Conservation (phyloP, 148 eudicot species). For the Chenopodium album region DNA sequence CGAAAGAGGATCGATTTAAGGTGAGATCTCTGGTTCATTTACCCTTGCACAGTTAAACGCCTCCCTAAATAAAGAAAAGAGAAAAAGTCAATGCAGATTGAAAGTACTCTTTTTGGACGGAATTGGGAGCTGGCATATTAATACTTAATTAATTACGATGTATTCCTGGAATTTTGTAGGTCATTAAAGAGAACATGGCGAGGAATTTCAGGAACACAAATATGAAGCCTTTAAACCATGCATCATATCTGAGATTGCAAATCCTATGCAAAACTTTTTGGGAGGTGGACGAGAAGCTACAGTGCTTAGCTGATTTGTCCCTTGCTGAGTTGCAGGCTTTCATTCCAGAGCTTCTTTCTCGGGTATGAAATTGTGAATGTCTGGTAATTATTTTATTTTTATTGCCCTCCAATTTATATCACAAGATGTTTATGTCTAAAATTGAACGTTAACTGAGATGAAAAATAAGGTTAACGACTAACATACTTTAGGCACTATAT, state of each 20-base stretch:
- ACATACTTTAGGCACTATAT: not conserved
- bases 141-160: not conserved
- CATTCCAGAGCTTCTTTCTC: slow-evolving; percentile 79
- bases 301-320: slow-evolving; percentile 52
- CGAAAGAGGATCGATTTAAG: slow-evolving; percentile 82
- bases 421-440: not conserved
- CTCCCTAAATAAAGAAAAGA: not conserved
- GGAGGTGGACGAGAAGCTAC: slow-evolving; percentile 86
- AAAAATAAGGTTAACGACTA: not conserved
- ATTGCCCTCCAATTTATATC: not conserved
- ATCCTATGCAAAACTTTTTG: slow-evolving; percentile 77
- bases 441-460: not conserved
- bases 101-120: not conserved
- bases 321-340: slow-evolving; percentile 67
- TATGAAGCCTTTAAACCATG: slow-evolving; percentile 89
- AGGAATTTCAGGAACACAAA: slow-evolving; percentile 82
- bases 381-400: not conserved
- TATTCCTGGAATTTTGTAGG: slow-evolving; percentile 43
- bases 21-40: slow-evolving; percentile 35
- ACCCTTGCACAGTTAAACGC: no score
- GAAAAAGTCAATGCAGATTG: not conserved
- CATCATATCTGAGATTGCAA: slow-evolving; percentile 86
- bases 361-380: slow-evolving; percentile 45
- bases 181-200: slow-evolving; percentile 86
- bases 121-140: not conserved